These are phyloP conservation scores for Colletotrichum viniferum DNA, from an alignment of 2,329 filamentous ascomycete species.

Conservation along the genomic window DNA sequence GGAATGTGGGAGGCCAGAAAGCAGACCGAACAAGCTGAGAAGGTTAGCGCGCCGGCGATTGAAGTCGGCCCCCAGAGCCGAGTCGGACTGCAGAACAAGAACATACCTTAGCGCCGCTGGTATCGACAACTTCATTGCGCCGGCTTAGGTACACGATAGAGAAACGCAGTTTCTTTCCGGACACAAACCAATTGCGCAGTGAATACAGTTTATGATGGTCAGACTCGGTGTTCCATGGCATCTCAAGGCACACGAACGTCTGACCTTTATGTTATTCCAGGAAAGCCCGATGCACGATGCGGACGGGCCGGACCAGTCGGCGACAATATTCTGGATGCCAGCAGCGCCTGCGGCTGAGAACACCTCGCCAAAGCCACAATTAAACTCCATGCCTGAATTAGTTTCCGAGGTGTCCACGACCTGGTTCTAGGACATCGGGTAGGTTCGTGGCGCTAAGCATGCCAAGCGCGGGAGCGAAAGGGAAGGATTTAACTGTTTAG, in stretches of 20 bases:
- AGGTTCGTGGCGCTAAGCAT: not conserved
- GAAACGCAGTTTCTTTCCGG: not conserved
- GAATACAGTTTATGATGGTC: not conserved
- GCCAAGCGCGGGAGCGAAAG: not conserved
- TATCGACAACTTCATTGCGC: not conserved
- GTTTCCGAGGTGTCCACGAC: not conserved
- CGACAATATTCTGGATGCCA: not conserved
- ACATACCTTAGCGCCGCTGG: not conserved
- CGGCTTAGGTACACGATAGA: not conserved
- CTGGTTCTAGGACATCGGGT: not conserved
- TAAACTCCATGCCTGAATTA: not conserved
- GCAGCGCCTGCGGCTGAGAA: not conserved
- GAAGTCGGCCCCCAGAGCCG: not conserved
- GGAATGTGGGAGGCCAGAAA: not conserved
- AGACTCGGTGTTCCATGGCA: not conserved
- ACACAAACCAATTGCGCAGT: not conserved
- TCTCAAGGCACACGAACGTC: not conserved
- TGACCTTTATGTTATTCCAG: not conserved
- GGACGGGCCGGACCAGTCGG: not conserved
- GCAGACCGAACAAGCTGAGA: not conserved
- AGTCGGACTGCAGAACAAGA: not conserved
- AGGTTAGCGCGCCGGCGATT: not conserved
- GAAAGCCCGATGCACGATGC: not conserved
- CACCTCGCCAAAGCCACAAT: not conserved
- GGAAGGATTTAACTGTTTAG: not conserved